phyloP scores from a whole-genome alignment of 2,329 filamentous ascomycete genomes.

The Xylariaceae sp. region DNA sequence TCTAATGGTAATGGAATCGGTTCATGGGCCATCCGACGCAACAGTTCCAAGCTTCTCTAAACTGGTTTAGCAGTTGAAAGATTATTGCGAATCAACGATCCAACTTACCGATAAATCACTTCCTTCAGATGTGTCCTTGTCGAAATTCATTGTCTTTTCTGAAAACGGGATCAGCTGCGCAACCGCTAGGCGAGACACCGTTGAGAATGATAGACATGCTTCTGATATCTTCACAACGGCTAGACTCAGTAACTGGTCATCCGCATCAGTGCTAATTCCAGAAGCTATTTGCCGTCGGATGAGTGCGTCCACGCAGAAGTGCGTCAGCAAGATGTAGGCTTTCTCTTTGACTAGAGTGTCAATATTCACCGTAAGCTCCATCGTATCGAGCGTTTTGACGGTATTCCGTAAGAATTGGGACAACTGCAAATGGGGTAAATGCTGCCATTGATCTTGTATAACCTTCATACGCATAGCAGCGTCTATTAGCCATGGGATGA shows the following conservation, averaged over 20 bases:
- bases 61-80: constrained; percentile 20
- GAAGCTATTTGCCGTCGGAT: constrained; percentile 31
- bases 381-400: constrained; percentile 1
- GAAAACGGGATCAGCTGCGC: constrained; percentile 44
- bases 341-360: constrained; percentile 34
- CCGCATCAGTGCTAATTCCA: constrained; percentile 27
- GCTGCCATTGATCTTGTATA: constrained; percentile 38
- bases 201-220: constrained; percentile 31
- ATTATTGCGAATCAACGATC: constrained; percentile 10
- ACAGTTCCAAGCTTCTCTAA: constrained; percentile 33
- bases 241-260: constrained; percentile 36
- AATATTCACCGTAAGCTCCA: constrained; percentile 8
- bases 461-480: constrained; percentile 42
- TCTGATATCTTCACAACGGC: constrained; percentile 39
- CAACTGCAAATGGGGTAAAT: constrained; percentile 31
- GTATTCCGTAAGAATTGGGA: constrained; percentile 37
- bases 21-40: constrained; percentile 26
- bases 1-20: constrained; percentile 22
- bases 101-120: constrained; percentile 43
- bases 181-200: constrained; percentile 39
- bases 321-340: constrained; percentile 37
- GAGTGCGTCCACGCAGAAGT: constrained; percentile 42
- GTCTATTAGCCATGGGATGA: constrained; percentile 49
- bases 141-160: constrained; percentile 35
- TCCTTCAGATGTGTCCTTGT: constrained; percentile 31